Conservation (phyloP, 2,329 filamentous ascomycete genomes). For the Epichloe scottii region DNA sequence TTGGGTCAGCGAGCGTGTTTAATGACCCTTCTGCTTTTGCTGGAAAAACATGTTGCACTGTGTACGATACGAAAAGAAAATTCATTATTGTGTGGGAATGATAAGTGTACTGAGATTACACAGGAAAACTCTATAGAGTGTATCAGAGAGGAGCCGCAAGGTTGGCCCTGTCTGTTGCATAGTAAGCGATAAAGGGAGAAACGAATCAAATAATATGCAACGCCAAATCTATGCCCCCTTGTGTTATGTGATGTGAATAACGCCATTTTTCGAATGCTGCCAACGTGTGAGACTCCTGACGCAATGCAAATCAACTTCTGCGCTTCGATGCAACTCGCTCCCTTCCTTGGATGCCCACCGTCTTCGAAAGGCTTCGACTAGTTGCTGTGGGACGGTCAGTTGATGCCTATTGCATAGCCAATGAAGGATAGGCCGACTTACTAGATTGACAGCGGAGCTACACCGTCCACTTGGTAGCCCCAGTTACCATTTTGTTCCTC, state of each 20-base stretch:
- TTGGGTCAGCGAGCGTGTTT: constrained; percentile 72
- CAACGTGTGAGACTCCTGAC: background rate
- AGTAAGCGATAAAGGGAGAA: background rate
- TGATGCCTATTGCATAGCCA: no score
- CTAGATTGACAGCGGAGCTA: constrained; percentile 97
- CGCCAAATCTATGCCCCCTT: constrained; percentile 1
- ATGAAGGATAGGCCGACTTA: constrained; percentile 33
- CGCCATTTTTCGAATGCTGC: background rate
- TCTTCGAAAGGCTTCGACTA: background rate
- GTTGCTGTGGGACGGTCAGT: background rate
- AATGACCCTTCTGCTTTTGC: constrained; percentile 7
- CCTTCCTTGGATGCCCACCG: background rate
- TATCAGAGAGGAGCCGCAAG: background rate
- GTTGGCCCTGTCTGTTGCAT: background rate
- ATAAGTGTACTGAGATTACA: background rate
- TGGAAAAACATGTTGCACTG: background rate
- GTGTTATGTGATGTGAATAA: background rate
- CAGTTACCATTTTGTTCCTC: constrained; percentile 92
- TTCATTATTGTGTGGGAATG: background rate
- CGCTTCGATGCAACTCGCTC: background rate
- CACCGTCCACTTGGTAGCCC: constrained; percentile 91
- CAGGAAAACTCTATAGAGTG: constrained; percentile 2
- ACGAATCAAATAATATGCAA: background rate
- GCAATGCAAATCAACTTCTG: constrained; percentile 20
- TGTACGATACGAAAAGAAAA: no score